Evolutionary conservation across 495 filamentous ascomycete species (phyloP).

Genomic region (Penicillium pulvis): DNA sequence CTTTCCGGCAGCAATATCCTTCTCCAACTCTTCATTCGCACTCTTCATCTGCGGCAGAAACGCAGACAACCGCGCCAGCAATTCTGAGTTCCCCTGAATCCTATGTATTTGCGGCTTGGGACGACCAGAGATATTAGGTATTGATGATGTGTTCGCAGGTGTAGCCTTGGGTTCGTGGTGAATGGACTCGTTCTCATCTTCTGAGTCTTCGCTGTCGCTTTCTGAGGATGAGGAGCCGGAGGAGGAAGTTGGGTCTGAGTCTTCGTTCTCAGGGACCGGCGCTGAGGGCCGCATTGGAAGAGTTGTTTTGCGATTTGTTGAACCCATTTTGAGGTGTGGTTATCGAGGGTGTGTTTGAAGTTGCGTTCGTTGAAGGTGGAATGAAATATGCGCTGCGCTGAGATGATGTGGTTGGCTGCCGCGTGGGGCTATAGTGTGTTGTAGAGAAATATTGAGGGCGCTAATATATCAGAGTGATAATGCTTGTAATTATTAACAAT

Average conservation of each 20-base stretch:
- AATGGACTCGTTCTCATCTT: conserved; percentile 26
- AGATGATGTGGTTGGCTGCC: neutral
- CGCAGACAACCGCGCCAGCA: conserved; percentile 43
- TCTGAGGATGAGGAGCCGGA: conserved; percentile 36
- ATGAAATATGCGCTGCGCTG: neutral
- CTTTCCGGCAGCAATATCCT: conserved; percentile 42
- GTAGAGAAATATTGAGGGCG: neutral
- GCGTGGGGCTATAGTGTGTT: neutral
- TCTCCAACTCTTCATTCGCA: conserved; percentile 50
- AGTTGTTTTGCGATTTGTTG: conserved; percentile 10
- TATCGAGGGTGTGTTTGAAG: neutral
- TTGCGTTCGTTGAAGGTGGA: neutral
- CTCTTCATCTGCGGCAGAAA: conserved; percentile 51
- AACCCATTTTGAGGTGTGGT: conserved; percentile 13
- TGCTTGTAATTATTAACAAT: neutral
- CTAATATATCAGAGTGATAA: too few relatives aligned
- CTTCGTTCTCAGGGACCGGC: conserved; percentile 27
- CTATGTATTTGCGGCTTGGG: conserved; percentile 41
- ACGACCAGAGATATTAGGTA: conserved; percentile 34
- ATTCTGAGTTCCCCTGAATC: conserved; percentile 29
- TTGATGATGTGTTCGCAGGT: conserved; percentile 14
- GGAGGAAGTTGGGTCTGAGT: conserved; percentile 44
- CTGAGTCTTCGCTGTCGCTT: conserved; percentile 31
- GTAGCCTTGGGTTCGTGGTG: conserved; percentile 12
- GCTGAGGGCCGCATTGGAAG: conserved; percentile 3